Evolutionary conservation across 495 filamentous ascomycete species (phyloP).

Genomic region (Parachaetomium inaequale): DNA sequence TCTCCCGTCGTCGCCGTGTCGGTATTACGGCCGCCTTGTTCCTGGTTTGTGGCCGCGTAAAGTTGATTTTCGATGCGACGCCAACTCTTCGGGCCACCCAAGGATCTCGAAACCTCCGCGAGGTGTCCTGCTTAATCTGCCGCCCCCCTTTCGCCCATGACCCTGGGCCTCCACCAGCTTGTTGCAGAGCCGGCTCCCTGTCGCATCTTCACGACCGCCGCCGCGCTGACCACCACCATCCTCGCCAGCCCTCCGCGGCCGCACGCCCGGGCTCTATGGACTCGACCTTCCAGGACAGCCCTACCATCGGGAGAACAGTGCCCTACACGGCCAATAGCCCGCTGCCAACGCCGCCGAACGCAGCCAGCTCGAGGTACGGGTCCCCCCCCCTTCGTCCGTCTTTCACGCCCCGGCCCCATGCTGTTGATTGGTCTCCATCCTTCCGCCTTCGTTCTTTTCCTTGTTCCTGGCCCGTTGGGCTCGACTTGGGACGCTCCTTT

Average conservation of each 20-base stretch:
- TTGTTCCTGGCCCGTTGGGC: slow-evolving; percentile 2
- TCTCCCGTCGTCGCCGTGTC: neutral
- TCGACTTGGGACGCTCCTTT: slow-evolving; percentile 7
- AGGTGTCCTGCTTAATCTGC: slow-evolving; percentile 38
- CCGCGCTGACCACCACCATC: slow-evolving; percentile 31
- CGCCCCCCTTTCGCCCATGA: slow-evolving; percentile 15
- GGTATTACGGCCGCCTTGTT: neutral
- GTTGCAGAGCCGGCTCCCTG: slow-evolving; percentile 40
- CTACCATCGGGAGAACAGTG: slow-evolving; percentile 36
- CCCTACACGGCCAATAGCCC: slow-evolving; percentile 30
- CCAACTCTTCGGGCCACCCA: slow-evolving; percentile 47
- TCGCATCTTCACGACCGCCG: slow-evolving; percentile 39
- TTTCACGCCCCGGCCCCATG: neutral
- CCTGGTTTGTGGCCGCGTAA: slow-evolving; percentile 8
- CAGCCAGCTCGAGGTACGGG: slow-evolving; percentile 29
- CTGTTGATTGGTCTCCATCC: slow-evolving; percentile 9
- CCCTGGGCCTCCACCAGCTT: slow-evolving; percentile 17
- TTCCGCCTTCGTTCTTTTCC: neutral
- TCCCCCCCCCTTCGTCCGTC: slow-evolving; percentile 8
- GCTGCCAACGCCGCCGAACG: slow-evolving; percentile 23
- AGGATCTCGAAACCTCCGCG: slow-evolving; percentile 47
- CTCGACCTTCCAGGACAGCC: slow-evolving; percentile 36
- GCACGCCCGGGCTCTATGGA: slow-evolving; percentile 28
- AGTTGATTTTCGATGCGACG: slow-evolving; percentile 41
- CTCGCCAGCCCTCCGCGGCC: slow-evolving; percentile 29